A percentile compares a stretch with the other conserved stretches of the same genome.
Conservation (phyloP, 257 asterid genomes). For the Jasminum sambac region DNA sequence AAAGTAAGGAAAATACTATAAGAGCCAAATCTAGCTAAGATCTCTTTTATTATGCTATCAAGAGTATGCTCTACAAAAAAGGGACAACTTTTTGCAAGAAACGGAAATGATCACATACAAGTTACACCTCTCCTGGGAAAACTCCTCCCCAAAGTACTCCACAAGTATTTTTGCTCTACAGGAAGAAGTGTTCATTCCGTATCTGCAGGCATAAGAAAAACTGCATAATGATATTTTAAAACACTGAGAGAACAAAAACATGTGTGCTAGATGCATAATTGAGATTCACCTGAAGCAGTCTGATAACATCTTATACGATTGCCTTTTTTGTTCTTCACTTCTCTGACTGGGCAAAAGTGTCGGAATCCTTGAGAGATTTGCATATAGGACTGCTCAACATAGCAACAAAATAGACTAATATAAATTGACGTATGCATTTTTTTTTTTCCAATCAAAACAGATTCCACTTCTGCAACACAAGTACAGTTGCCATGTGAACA, state of each 20-base stretch:
- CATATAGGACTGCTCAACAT: constrained; percentile 61
- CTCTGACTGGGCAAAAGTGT: constrained; percentile 71
- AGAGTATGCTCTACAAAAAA: background rate
- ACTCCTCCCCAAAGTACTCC: constrained; percentile 79
- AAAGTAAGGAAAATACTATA: constrained; percentile 16
- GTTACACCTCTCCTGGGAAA: constrained; percentile 51
- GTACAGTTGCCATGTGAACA: background rate
- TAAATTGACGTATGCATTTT: background rate
- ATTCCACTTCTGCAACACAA: background rate
- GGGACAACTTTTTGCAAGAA: background rate
- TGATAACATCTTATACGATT: constrained; percentile 68
- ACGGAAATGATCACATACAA: constrained; percentile 48
- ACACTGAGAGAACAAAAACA: constrained; percentile 18
- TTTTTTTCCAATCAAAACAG: background rate
- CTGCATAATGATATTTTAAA: constrained; percentile 22
- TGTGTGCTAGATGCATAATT: constrained; percentile 7
- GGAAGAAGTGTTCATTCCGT: constrained; percentile 55
- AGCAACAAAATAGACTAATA: constrained; percentile 21
- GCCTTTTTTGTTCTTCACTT: constrained; percentile 72
- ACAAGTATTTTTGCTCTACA: constrained; percentile 78
- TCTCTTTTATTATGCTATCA: constrained; percentile 2
- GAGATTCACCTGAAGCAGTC: constrained; percentile 72
- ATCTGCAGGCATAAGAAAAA: constrained; percentile 46
- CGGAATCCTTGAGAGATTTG: constrained; percentile 59
- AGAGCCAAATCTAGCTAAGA: constrained; percentile 4